phyloP scores from a whole-genome alignment of 2,329 filamentous ascomycete species.

The Emericellopsis cladophorae region DNA sequence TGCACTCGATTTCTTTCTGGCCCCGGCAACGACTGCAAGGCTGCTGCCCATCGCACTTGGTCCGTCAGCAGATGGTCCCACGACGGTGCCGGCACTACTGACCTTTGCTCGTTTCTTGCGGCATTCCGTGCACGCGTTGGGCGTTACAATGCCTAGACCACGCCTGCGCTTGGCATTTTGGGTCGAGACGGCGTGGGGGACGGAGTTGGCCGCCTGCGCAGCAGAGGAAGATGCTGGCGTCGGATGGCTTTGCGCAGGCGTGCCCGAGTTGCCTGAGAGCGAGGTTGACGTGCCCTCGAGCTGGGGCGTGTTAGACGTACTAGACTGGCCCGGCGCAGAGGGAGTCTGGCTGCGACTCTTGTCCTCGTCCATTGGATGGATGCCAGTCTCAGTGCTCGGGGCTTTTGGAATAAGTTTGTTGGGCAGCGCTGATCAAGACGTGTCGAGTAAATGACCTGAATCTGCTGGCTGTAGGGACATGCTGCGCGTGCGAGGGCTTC shows the following conservation, averaged over 20 bases:
- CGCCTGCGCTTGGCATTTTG: constrained; percentile 34
- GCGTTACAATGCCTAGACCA: constrained; percentile 42
- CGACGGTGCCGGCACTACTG: constrained; percentile 6
- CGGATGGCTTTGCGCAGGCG: constrained; percentile 15
- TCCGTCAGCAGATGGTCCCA: background rate
- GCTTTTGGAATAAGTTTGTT: background rate
- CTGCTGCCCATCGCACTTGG: constrained; percentile 44
- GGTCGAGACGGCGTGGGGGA: background rate
- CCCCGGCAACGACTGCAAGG: constrained; percentile 42
- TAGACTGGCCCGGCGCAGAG: constrained; percentile 15
- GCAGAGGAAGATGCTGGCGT: constrained; percentile 11
- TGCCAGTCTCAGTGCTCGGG: no score
- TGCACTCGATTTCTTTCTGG: constrained; percentile 42
- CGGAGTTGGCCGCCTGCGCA: background rate
- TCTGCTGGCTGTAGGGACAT: no score
- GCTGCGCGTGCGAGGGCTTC: no score
- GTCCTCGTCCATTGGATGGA: constrained; percentile 17
- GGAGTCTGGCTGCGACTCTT: constrained; percentile 13
- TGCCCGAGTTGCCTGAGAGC: constrained; percentile 6
- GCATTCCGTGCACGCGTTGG: constrained; percentile 49
- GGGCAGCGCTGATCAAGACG: background rate
- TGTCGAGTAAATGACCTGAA: background rate
- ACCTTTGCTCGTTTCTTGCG: constrained; percentile 51
- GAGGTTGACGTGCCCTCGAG: constrained; percentile 5
- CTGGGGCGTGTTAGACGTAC: constrained; percentile 20